Percentiles rank a stretch among this genome's conserved stretches.
Evolutionary conservation across 768 basidiomycete species (phyloP).

Genomic region (Cyathus striatus): DNA sequence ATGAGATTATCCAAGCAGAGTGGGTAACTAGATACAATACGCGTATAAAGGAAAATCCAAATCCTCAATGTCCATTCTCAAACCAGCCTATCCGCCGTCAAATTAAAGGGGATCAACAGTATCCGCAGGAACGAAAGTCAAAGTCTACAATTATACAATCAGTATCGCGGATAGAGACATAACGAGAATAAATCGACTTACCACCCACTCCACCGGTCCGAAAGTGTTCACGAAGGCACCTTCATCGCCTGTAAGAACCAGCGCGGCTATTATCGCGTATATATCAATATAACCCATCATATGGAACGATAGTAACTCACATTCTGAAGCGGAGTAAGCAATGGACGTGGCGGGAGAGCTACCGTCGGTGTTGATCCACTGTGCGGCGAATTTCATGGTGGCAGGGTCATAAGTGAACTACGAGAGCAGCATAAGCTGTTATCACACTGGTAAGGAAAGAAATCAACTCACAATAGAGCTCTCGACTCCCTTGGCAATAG

Average conservation of each 20-base stretch:
- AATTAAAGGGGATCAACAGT: too few relatives aligned
- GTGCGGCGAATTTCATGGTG: conserved; percentile 2
- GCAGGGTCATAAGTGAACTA: conserved; percentile 6
- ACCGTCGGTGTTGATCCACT: conserved; percentile 8
- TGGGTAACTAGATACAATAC: too few relatives aligned
- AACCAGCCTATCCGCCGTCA: too few relatives aligned
- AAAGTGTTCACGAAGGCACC: neutral
- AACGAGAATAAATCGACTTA: neutral
- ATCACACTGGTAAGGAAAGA: neutral
- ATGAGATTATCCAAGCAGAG: too few relatives aligned
- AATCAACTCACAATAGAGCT: neutral
- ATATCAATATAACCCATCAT: neutral
- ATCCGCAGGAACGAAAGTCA: too few relatives aligned
- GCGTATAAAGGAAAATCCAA: too few relatives aligned
- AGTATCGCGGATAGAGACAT: too few relatives aligned
- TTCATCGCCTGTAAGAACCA: neutral
- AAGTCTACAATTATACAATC: too few relatives aligned
- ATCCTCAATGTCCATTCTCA: too few relatives aligned
- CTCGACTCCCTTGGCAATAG: neutral
- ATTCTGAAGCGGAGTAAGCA: neutral
- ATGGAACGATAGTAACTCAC: neutral
- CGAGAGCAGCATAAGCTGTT: neutral
- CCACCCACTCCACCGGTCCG: neutral
- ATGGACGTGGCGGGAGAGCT: conserved; percentile 6
- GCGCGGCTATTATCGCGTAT: neutral